Evolutionary conservation across 192 early-diverging fungal genomes (phyloP).

Genomic region (Lunasporangiospora selenospora): DNA sequence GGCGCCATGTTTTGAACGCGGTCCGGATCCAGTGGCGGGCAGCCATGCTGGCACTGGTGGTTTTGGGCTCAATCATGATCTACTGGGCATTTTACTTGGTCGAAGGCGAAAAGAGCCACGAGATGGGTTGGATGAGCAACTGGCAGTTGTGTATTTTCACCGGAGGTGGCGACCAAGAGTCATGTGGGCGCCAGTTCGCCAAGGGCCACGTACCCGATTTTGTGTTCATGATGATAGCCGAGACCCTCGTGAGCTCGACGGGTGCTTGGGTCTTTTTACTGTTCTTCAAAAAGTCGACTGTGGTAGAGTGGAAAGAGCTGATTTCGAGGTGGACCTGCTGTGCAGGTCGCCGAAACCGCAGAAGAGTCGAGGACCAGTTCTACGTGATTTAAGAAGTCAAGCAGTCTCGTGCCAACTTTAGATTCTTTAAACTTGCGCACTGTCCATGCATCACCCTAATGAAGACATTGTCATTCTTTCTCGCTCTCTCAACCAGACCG

Average conservation of each 20-base stretch:
- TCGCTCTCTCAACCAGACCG: too few relatives aligned
- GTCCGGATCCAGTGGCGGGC: conserved; percentile 63
- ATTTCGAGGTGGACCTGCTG: conserved; percentile 50
- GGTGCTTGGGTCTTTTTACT: conserved; percentile 56
- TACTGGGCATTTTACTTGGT: conserved; percentile 61
- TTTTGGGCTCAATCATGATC: conserved; percentile 50
- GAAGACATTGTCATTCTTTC: too few relatives aligned
- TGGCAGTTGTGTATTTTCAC: conserved; percentile 56
- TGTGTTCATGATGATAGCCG: conserved; percentile 53
- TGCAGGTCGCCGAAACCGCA: conserved; percentile 17
- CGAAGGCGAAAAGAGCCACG: conserved; percentile 39
- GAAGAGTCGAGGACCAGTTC: conserved; percentile 53
- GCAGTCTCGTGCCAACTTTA: too few relatives aligned
- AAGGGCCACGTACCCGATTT: conserved; percentile 50
- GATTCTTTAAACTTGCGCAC: too few relatives aligned
- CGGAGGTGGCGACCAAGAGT: conserved; percentile 28
- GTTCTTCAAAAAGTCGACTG: conserved; percentile 52
- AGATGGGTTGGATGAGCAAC: conserved; percentile 34
- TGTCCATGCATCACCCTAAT: too few relatives aligned
- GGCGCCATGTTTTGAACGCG: conserved; percentile 57
- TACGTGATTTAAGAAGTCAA: conserved; percentile 50
- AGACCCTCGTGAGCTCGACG: conserved; percentile 49
- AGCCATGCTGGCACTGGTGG: conserved; percentile 47
- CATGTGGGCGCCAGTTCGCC: conserved; percentile 36
- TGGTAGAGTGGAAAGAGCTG: conserved; percentile 53